These are phyloP conservation scores for Cyclostephanos tholiformis DNA, from an alignment of 108 stramenopile genomes.

Conservation along the genomic window DNA sequence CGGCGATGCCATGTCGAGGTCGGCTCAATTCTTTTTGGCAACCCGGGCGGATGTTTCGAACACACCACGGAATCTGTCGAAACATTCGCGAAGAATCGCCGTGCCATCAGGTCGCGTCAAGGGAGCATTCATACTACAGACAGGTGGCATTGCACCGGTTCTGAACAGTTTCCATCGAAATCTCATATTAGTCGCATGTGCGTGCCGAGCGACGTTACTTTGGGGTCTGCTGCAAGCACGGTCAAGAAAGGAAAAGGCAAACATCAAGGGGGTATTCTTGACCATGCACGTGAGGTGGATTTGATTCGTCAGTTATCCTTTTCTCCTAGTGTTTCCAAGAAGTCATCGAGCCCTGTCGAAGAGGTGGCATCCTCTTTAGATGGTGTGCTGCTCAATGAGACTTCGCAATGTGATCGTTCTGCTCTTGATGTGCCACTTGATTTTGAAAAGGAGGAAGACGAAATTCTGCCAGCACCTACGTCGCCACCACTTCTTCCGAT, in stretches of 20 bases:
- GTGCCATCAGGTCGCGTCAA: background rate
- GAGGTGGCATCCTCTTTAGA: background rate
- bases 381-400: background rate
- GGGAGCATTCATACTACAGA: constrained; percentile 7
- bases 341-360: constrained; percentile 6
- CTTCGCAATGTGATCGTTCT: background rate
- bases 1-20: constrained; percentile 25
- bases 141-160: background rate
- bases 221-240: background rate
- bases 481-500: constrained; percentile 23
- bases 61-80: background rate
- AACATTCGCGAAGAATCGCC: background rate
- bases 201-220: background rate
- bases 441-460: background rate
- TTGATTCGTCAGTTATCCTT: constrained; percentile 28
- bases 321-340: constrained; percentile 6
- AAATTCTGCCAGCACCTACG: background rate
- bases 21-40: constrained; percentile 20
- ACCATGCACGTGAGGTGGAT: constrained; percentile 9
- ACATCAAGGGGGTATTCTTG: background rate
- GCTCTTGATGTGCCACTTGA: background rate
- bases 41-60: background rate
- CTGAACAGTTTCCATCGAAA: background rate
- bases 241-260: constrained; percentile 3
- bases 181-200: background rate